Evolutionary conservation across 2,329 filamentous ascomycete species (phyloP), one percentile per base, ranked within the genome.

Genomic region (Pseudogymnoascus sp.): DNA sequence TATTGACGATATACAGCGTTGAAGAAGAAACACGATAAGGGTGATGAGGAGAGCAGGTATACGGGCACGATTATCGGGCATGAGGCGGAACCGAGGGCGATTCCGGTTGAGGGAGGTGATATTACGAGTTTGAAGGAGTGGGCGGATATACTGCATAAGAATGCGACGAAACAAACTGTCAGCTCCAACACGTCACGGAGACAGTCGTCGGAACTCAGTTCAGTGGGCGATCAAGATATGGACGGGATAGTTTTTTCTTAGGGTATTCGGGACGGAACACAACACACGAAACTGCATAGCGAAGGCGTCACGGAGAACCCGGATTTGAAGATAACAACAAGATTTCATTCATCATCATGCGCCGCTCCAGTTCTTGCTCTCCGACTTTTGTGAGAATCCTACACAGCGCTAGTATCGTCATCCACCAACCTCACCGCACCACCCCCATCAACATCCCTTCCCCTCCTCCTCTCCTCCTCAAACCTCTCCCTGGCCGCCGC

Each of bases 11-110:
- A 2, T 35, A 6, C 4, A 58, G 52, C 25, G 14, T 78, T 97
- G 42, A 97, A 96, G 75, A 94, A 92, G 76, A 96, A 95, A 72
- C 90, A 96, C 74, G 92, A 88, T 76, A 95, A 94, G 69, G 52
- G 14, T 1, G 90, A 89, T 65, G 91, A 95, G 70, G 92, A 96
- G 71, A 87, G 88, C 8, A 88, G 93, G 70, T 96, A 91, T 73
- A 85, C 88, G 67, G 91, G 91, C 30, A 96, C 93, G 0, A 83
- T 94, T 0, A 79, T 97, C 9, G 93, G 93, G 3, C 87, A 87
- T 67, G 79, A 82, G 49, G 82, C 82, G 58, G 91, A 96, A 67
- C 83, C 87, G 62, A 85, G 84, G 70, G 83, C 88, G 6, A 78
- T 96, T 28, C 79, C 87, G 60, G 87, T 96, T 60, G 92, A 96